phyloP scores from a whole-genome alignment of 148 eudicot species.

The Polygonum aviculare region DNA sequence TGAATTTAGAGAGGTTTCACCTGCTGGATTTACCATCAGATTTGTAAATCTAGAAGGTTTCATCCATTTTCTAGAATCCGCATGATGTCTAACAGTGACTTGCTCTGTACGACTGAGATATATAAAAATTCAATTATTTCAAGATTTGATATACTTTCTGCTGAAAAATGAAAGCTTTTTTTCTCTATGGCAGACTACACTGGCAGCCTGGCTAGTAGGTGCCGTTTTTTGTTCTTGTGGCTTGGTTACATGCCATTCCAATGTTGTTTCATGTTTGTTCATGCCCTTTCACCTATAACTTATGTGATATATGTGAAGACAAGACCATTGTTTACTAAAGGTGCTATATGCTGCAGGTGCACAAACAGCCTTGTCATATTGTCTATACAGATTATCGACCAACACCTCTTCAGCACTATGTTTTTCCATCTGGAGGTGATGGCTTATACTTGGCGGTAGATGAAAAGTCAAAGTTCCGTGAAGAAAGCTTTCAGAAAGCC shows the following conservation, averaged over 20 bases:
- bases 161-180: neutral
- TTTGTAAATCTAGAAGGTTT: neutral
- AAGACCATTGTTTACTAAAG: neutral
- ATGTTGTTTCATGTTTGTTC: neutral
- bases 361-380: slow-evolving; percentile 98
- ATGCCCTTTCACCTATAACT: neutral
- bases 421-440: slow-evolving; percentile 89
- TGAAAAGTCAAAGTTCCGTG: slow-evolving; percentile 93
- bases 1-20: neutral
- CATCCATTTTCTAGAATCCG: neutral
- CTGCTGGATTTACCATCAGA: neutral
- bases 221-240: neutral
- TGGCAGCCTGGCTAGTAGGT: neutral
- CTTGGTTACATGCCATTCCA: neutral
- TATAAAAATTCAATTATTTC: neutral
- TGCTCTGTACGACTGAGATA: neutral
- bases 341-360: slow-evolving; percentile 59
- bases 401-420: slow-evolving; percentile 95
- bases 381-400: slow-evolving; percentile 97
- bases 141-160: neutral
- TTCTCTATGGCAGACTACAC: neutral
- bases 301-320: neutral
- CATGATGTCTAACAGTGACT: neutral
- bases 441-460: slow-evolving; percentile 95
- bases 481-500: slow-evolving; percentile 97